These are phyloP conservation scores for Penicillium coffeae DNA, from an alignment of 495 filamentous ascomycete genomes.

Conservation along the genomic window DNA sequence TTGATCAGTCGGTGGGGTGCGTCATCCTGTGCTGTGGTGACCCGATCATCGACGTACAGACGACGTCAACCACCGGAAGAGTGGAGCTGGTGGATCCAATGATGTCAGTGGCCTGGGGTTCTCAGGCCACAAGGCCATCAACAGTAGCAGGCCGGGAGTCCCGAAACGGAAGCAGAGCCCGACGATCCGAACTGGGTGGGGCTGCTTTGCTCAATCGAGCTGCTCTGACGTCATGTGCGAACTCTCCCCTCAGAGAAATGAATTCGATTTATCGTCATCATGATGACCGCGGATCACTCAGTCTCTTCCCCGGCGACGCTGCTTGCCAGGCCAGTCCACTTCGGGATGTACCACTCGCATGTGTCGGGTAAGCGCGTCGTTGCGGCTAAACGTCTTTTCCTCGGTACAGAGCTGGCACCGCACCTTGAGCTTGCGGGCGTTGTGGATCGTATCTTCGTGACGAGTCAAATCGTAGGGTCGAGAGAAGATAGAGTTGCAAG, in stretches of 20 bases:
- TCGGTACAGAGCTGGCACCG: constrained; percentile 92
- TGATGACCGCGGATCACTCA: constrained; percentile 25
- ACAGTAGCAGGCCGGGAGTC: constrained; percentile 3
- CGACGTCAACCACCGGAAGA: constrained; percentile 14
- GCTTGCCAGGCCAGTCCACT: constrained; percentile 73
- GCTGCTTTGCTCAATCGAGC: constrained; percentile 9
- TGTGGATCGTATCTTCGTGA: constrained; percentile 98
- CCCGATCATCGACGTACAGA: constrained; percentile 19
- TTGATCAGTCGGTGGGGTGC: constrained; percentile 8
- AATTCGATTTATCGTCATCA: constrained; percentile 17
- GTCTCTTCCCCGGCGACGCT: constrained; percentile 38
- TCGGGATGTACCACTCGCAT: constrained; percentile 89
- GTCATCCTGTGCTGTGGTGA: constrained; percentile 11
- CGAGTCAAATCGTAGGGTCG: constrained; percentile 96
- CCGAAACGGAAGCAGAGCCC: constrained; percentile 13
- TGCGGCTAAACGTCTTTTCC: constrained; percentile 92
- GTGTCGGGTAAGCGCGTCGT: constrained; percentile 87
- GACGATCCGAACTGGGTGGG: constrained; percentile 12
- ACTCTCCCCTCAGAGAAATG: not conserved
- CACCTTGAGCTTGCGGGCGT: constrained; percentile 91
- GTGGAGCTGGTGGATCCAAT: constrained; percentile 2
- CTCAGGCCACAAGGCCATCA: constrained; percentile 18
- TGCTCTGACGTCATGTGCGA: constrained; percentile 15
- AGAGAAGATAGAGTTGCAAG: constrained; percentile 94
- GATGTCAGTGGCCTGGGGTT: constrained; percentile 15